Conservation (phyloP, 225 moss, liverwort and hornwort genomes). For the Takakia lepidozioides region DNA sequence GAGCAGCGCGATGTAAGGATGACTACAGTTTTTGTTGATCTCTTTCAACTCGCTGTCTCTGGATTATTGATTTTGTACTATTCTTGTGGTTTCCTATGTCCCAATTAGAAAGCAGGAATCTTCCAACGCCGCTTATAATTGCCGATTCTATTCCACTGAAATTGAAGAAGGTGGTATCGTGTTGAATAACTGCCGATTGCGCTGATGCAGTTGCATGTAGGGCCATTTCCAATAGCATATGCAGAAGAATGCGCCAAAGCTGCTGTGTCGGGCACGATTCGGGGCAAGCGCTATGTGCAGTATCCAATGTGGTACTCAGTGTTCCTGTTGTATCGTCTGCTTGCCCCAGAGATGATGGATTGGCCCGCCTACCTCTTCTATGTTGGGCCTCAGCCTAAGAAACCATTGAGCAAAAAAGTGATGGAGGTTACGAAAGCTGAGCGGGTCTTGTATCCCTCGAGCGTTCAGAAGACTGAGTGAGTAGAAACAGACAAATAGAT, state of each 20-base stretch:
- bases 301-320: slow-evolving; percentile 24
- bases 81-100: no score
- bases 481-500: no score
- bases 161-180: no score
- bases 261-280: slow-evolving; percentile 19
- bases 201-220: slow-evolving; percentile 22
- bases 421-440: slow-evolving; percentile 9
- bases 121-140: no score
- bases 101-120: no score
- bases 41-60: no score
- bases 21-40: no score
- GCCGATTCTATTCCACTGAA: no score
- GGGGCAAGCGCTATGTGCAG: slow-evolving; percentile 22
- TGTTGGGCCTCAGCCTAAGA: slow-evolving; percentile 5
- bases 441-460: slow-evolving; percentile 22
- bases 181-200: no score
- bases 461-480: slow-evolving; percentile 14
- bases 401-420: slow-evolving; percentile 14
- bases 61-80: no score
- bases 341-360: slow-evolving; percentile 29
- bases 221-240: slow-evolving; percentile 17
- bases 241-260: slow-evolving; percentile 18
- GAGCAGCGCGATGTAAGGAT: slow-evolving; percentile 17
- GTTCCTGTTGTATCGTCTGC: slow-evolving; percentile 23
- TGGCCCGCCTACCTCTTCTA: slow-evolving; percentile 16